These are phyloP conservation scores for Biscogniauxia mediterranea DNA, from an alignment of 2,329 filamentous ascomycete species.

Conservation along the genomic window DNA sequence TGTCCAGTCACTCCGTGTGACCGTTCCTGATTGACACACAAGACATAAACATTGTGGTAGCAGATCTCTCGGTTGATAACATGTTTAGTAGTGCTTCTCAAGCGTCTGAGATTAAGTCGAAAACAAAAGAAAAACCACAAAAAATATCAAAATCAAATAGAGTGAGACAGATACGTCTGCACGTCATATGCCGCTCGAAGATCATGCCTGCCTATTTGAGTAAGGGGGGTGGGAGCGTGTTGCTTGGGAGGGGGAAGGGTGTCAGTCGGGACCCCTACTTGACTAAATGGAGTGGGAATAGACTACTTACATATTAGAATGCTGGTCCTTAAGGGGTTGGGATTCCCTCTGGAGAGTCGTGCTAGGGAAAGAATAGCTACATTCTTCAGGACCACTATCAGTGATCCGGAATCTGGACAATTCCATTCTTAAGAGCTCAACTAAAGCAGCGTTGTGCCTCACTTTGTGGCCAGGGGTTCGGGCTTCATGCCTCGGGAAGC, in stretches of 20 bases:
- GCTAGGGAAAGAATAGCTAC: not conserved
- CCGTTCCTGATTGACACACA: conserved; percentile 26
- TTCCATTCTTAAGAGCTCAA: not conserved
- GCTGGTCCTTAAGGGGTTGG: not conserved
- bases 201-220: conserved; percentile 29
- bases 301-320: not conserved
- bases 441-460: not conserved
- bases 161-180: conserved; percentile 22
- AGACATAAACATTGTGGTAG: conserved; percentile 21
- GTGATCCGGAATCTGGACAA: not conserved
- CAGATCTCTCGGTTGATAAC: conserved; percentile 23
- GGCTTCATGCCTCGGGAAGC: not conserved
- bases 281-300: not conserved
- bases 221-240: conserved; percentile 8
- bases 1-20: conserved; percentile 27
- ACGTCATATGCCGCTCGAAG: conserved; percentile 29
- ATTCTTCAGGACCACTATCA: not conserved
- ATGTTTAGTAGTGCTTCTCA: conserved; percentile 1
- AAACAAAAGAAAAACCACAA: not conserved
- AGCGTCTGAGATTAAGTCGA: conserved; percentile 6
- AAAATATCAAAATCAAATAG: conserved; percentile 22
- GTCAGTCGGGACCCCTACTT: conserved; percentile 4
- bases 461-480: not conserved
- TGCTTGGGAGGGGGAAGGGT: not conserved
- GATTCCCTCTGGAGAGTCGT: not conserved